phyloP scores from a whole-genome alignment of 2,329 filamentous ascomycete species.

The Claviceps monticola region DNA sequence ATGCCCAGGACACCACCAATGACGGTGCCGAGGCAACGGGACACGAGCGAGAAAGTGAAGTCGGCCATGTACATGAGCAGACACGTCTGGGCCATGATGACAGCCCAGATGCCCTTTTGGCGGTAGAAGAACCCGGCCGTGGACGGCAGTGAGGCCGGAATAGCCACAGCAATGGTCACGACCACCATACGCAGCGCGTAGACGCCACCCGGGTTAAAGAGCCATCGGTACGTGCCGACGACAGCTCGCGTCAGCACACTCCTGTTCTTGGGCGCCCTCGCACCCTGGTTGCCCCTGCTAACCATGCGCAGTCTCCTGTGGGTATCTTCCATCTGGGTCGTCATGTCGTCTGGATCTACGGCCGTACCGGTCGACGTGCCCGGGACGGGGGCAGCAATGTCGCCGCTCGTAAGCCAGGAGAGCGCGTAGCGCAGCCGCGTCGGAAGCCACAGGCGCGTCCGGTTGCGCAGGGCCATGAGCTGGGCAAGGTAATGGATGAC shows the following conservation, averaged over 20 bases:
- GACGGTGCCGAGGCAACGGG: conserved; percentile 28
- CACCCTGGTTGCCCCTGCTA: conserved; percentile 14
- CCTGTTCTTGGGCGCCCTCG: conserved; percentile 6
- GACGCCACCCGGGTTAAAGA: conserved; percentile 28
- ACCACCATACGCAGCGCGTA: conserved; percentile 33
- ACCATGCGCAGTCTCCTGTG: conserved; percentile 22
- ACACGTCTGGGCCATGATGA: conserved; percentile 36
- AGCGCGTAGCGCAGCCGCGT: conserved; percentile 23
- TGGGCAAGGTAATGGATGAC: conserved; percentile 23
- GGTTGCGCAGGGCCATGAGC: conserved; percentile 21
- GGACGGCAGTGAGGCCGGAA: conserved; percentile 27
- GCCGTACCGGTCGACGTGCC: conserved; percentile 8
- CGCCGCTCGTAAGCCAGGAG: conserved; percentile 22
- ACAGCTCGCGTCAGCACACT: conserved; percentile 12
- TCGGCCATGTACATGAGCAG: conserved; percentile 36
- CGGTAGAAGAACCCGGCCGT: conserved; percentile 36
- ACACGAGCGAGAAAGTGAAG: conserved; percentile 31
- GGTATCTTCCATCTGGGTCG: conserved; percentile 20
- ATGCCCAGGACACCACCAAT: conserved; percentile 32
- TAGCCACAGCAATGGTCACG: conserved; percentile 28
- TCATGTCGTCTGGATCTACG: conserved; percentile 9
- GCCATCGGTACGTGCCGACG: conserved; percentile 23
- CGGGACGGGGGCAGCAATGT: conserved; percentile 8
- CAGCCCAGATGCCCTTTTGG: conserved; percentile 36
- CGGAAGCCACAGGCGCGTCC: conserved; percentile 28